Conservation (phyloP, 208 protist genomes). For the Trypanosoma cruzi region DNA sequence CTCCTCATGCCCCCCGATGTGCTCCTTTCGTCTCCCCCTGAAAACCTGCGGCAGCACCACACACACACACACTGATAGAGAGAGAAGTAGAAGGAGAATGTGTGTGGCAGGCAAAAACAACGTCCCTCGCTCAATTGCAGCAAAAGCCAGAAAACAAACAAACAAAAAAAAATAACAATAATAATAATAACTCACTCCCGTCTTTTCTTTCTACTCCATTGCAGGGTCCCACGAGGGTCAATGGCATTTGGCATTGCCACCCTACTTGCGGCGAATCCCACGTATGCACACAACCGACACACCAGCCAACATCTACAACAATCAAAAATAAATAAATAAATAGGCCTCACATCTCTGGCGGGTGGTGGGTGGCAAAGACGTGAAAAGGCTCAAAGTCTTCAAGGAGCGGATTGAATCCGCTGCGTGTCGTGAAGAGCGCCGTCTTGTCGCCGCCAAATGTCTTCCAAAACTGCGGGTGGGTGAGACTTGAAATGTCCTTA, state of each 20-base stretch:
- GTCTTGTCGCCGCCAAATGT: slow-evolving; percentile 84
- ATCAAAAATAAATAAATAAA: no score
- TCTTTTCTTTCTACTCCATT: not conserved
- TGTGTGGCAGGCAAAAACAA: no score
- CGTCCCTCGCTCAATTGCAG: no score
- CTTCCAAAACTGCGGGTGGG: slow-evolving; percentile 83
- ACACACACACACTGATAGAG: not conserved
- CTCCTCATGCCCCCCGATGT: not conserved
- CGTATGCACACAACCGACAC: not conserved
- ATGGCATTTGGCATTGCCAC: not conserved
- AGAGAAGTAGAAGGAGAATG: not conserved
- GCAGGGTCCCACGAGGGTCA: not conserved
- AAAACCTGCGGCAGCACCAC: not conserved
- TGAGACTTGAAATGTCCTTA: slow-evolving; percentile 69
- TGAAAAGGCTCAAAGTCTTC: slow-evolving; percentile 83
- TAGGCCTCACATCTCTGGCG: slow-evolving; percentile 59
- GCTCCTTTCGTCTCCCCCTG: not conserved
- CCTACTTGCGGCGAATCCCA: no score
- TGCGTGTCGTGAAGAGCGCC: slow-evolving; percentile 75
- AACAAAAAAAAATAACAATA: slow-evolving; percentile 9
- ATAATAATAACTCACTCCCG: not conserved
- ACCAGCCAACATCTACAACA: not conserved
- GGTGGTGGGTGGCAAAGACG: slow-evolving; percentile 83
- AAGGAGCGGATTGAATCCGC: slow-evolving; percentile 85
- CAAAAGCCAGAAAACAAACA: no score